Evolutionary conservation across 352 stramenopile species (phyloP), one percentile per base, ranked within the genome.

Genomic region (Globisporangium spinosum): DNA sequence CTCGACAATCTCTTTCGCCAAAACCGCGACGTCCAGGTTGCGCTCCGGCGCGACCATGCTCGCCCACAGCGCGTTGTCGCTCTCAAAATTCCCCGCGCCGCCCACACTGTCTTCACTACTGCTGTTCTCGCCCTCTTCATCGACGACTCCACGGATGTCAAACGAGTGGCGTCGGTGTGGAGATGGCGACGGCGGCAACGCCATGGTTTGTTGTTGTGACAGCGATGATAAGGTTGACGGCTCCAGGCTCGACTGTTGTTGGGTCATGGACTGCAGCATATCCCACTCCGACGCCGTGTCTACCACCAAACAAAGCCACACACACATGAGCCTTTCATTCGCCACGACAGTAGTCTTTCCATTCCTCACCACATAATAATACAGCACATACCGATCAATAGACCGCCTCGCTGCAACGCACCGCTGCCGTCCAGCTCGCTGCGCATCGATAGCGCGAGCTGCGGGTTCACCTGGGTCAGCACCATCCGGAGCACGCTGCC

Each of bases 1-100:
- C 57, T 64, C 64, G 40, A 87, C 74, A 58, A 85, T 75, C 43
- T 85, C 71, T 27, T 81, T 81, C 2, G 77, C 70, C 25, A 73
- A 25, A 27, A 45, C 22, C 29, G 70, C 40, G 13, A 73, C 58
- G 63, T 70, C 64, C 25, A 59, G 4, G 22, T 70, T 69, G 17
- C 76, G 51, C 59, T 74, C 65, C 3, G 57, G 54, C 8, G 45
- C 69, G 1, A 71, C 47, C 35, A 55, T 40, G 23, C 47, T 70
- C 49, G 56, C 32, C 64, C 64, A 69, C 29, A 69, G 23, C 22
- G 40, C 49, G 17, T 23, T 35, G 25, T 65, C 34, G 35, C 20
- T 58, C 23, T 70, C 65, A 45, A 38, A 61, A 61, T 20, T 45
- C 47, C n/a, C 12, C n/a, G 2, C n/a, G 3, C 20, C 29, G 3